Evolutionary conservation across 352 stramenopile species (phyloP).

Genomic region (Blastocystis sp.): DNA sequence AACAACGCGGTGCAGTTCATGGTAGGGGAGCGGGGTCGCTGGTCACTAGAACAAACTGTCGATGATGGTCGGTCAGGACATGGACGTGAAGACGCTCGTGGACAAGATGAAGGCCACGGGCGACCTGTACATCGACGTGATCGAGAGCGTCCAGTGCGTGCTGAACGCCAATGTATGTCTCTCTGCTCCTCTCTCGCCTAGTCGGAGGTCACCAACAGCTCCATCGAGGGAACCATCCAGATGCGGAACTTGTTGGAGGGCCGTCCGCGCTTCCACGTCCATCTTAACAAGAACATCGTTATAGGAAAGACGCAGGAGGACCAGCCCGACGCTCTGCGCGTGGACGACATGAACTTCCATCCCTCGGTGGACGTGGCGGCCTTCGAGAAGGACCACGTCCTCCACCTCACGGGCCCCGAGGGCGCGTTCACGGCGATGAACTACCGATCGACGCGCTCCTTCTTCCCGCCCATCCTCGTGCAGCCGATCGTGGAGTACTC

Average conservation of each 20-base stretch:
- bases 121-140: conserved; percentile 48
- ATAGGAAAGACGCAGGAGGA: neutral
- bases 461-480: conserved; percentile 23
- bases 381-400: conserved; percentile 30
- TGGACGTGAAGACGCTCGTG: conserved; percentile 4
- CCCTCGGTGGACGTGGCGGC: conserved; percentile 10
- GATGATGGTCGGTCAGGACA: neutral
- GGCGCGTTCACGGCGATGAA: conserved; percentile 46
- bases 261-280: conserved; percentile 8
- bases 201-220: conserved; percentile 27
- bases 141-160: conserved; percentile 1
- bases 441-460: conserved; percentile 13
- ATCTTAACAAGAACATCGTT: conserved; percentile 19
- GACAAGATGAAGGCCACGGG: neutral
- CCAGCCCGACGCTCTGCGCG: neutral
- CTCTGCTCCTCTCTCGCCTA: neutral
- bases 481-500: conserved; percentile 34
- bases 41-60: neutral
- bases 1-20: conserved; percentile 24
- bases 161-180: neutral
- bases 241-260: conserved; percentile 23
- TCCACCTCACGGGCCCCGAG: conserved; percentile 7
- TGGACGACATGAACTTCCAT: conserved; percentile 48
- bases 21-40: neutral
- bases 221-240: conserved; percentile 18